Base-by-base conservation (phyloP, 2,329 filamentous ascomycete species). In the Daldinia eschscholtzii region DNA sequence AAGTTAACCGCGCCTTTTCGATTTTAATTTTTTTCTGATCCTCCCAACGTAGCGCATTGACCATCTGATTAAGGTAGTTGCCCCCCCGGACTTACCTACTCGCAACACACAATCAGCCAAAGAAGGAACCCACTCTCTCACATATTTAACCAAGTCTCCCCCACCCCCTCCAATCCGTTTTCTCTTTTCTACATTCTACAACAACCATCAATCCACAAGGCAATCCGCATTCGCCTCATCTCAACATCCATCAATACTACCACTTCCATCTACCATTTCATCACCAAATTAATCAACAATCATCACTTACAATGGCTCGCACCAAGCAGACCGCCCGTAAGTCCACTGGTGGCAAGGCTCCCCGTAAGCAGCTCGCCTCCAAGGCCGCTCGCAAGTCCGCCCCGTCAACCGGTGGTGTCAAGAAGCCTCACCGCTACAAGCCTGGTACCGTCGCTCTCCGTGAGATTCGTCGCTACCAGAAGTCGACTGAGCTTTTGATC, bases 311-410 rank as follows among this genome's bases (percentile, higher is more conserved):
- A 84, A 89, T 89, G 87, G 87, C 87, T 76, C 87, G 87, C 79
- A 89, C 87, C 73, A 89, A 89, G 87, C 87, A 89, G 81, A 89
- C 87, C 78, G 88, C 88, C 78, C 88, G 89, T 81, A 91, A 97
- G 88, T 92, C 90, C 83, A 92, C 90, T 78, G 90, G 90, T 89
- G 90, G 90, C 87, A 92, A 92, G 87, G 90, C 90, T 77, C 89
- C 89, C 72, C 89, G 90, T 85, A 99, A 99, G 93, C 94, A 98
- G 90, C 94, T 98, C 81, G 95, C 95, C 79, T 97, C 94, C 88
- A 98, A 98, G 93, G 96, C 95, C 76, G 95, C 96, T 80, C 94
- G 96, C 87, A 99, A 99, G 91, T 94, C 92, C 79, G 95, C 96
- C 70, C 96, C 96, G 77, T 97, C 94, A 72, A 98, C 96, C 83